Evolutionary conservation across 1,284 basidiomycete genomes (phyloP), one percentile per base, ranked within the genome.

Genomic region (Afroboletus lepidellus): DNA sequence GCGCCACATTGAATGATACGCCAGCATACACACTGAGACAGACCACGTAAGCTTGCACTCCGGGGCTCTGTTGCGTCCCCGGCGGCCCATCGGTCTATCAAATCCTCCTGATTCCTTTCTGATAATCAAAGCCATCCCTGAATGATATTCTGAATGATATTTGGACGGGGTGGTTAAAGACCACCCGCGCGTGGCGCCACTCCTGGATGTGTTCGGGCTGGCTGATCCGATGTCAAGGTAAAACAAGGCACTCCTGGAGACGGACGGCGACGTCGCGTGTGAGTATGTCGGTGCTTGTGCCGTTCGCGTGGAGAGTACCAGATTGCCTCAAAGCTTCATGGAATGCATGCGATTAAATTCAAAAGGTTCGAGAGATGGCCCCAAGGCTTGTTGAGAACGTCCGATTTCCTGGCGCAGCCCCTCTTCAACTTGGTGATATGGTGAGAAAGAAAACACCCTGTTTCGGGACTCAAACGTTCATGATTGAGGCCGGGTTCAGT

Each of bases 261-360:
- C 18, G 20, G 8, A n/a, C 5, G n/a, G n/a, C n/a, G n/a, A n/a
- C 8, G 25, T 27, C 47, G 11, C 21, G 33, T 13, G 15, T 11
- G 5, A 30, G 29, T 13, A 13, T 29, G n/a, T 27, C 25, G 25
- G 37, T 20, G 9, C 21, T 29, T 36, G 9, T 29, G 15, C 32
- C n/a, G n/a, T n/a, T n/a, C n/a, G n/a, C n/a, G n/a, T n/a, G n/a
- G n/a, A 36, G 18, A 15, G 7, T 13, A 18, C 3, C n/a, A 46
- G 6, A 36, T 24, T 16, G 7, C 30, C 16, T 36, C 15, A 23
- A 11, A 7, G n/a, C 34, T n/a, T 36, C 34, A 36, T 30, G n/a
- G 34, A 13, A 39, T 41, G 30, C 51, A 32, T 12, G 3, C 48
- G 49, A 50, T 52, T 36, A 50, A 56, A 50, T 48, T 53, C 56